Percentiles rank a stretch among this genome's conserved stretches.
These are phyloP conservation scores for Saprolegnia parasitica DNA, from an alignment of 352 stramenopile genomes.

Conservation along the genomic window DNA sequence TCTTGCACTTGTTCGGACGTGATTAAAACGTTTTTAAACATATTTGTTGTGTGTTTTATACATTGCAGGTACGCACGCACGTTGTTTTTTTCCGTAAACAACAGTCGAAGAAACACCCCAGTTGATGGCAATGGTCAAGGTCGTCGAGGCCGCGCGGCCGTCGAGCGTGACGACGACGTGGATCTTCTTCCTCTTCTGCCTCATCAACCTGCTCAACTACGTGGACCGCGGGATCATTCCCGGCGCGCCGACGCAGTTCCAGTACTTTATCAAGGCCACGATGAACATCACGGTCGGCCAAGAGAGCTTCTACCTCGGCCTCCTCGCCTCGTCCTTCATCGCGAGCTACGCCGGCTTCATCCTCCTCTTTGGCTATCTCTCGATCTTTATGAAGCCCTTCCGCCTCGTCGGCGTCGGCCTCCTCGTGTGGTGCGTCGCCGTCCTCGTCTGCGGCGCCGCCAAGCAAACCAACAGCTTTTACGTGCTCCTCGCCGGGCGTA, in stretches of 20 bases:
- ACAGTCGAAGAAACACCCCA: not conserved
- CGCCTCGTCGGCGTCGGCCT: slow-evolving; percentile 86
- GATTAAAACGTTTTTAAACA: not conserved
- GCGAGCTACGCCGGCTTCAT: slow-evolving; percentile 88
- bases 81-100: not conserved
- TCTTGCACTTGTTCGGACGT: too few relatives aligned
- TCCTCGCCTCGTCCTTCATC: slow-evolving; percentile 92
- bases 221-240: slow-evolving; percentile 94
- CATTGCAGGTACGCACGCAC: not conserved
- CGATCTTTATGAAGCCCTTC: slow-evolving; percentile 87
- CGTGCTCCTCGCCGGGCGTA: slow-evolving; percentile 78
- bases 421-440: slow-evolving; percentile 84
- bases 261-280: slow-evolving; percentile 86
- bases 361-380: slow-evolving; percentile 87
- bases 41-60: not conserved
- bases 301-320: slow-evolving; percentile 74
- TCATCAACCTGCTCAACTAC: slow-evolving; percentile 93
- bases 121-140: slow-evolving; percentile 3
- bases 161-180: slow-evolving; percentile 14
- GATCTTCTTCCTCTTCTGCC: slow-evolving; percentile 77
- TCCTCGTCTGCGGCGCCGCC: slow-evolving; percentile 81
- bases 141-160: not conserved
- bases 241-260: slow-evolving; percentile 88
- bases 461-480: slow-evolving; percentile 80
- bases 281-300: slow-evolving; percentile 39